A percentile compares a stretch with the other conserved stretches of the same genome.
These are phyloP conservation scores for Tephrocybe rancida DNA, from an alignment of 768 basidiomycete genomes.

Conservation along the genomic window DNA sequence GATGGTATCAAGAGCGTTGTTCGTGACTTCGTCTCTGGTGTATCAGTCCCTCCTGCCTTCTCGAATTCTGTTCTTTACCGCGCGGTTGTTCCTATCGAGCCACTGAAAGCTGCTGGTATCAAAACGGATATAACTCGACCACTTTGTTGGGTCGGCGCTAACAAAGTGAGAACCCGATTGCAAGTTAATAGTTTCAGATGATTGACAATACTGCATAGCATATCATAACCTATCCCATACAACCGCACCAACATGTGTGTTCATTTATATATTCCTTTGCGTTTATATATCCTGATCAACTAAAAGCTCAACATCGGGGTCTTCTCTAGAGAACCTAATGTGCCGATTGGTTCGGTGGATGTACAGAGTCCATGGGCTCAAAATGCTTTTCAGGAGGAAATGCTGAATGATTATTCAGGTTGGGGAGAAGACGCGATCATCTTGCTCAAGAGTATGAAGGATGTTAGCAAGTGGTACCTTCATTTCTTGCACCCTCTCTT, in stretches of 20 bases:
- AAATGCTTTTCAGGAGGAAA: slow-evolving; percentile 39
- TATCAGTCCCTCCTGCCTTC: slow-evolving; percentile 34
- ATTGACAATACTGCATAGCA: slow-evolving; percentile 38
- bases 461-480: slow-evolving; percentile 54
- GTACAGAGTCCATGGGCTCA: slow-evolving; percentile 44
- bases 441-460: slow-evolving; percentile 43
- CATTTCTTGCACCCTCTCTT: slow-evolving; percentile 51
- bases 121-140: slow-evolving; percentile 41
- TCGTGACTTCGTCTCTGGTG: slow-evolving; percentile 36
- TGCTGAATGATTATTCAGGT: slow-evolving; percentile 42
- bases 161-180: slow-evolving; percentile 40
- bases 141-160: slow-evolving; percentile 43
- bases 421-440: slow-evolving; percentile 47
- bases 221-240: slow-evolving; percentile 53
- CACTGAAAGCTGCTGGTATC: slow-evolving; percentile 42
- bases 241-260: slow-evolving; percentile 41
- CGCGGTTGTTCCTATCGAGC: slow-evolving; percentile 42
- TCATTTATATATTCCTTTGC: not conserved
- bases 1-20: slow-evolving; percentile 55
- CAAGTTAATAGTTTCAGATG: not conserved
- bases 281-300: not conserved
- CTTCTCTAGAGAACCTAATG: slow-evolving; percentile 35
- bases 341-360: slow-evolving; percentile 26
- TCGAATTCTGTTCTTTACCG: slow-evolving; percentile 53
- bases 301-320: slow-evolving; percentile 49